A percentile compares a stretch with the other conserved stretches of the same genome.
These are phyloP conservation scores for Holtermanniella nyarrowii DNA, from an alignment of 768 basidiomycete species.

Conservation along the genomic window DNA sequence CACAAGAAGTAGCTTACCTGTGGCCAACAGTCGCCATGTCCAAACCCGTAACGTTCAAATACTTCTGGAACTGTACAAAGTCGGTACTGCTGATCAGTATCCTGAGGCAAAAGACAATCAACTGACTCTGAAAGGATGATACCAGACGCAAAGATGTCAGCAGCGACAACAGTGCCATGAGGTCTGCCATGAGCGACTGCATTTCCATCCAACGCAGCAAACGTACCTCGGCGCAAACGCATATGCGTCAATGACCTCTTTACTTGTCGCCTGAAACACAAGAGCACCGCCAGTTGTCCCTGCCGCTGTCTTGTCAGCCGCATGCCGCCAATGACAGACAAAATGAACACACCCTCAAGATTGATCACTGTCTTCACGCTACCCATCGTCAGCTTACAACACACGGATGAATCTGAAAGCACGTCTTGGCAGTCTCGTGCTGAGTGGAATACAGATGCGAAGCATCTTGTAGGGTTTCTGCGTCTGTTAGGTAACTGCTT, in stretches of 20 bases:
- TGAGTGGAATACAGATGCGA: constrained; percentile 90
- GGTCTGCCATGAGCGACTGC: constrained; percentile 46
- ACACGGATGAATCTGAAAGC: constrained; percentile 38
- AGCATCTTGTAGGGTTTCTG: constrained; percentile 83
- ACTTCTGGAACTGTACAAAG: constrained; percentile 85
- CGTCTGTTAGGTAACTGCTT: constrained; percentile 3
- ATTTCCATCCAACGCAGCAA: not conserved
- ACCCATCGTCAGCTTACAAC: not conserved
- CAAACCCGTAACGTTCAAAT: constrained; percentile 84
- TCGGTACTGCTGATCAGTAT: constrained; percentile 59
- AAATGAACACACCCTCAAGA: constrained; percentile 57
- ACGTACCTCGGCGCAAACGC: constrained; percentile 64
- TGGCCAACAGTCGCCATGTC: not conserved
- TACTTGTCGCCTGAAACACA: constrained; percentile 89
- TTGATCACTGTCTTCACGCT: constrained; percentile 81
- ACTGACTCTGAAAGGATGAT: constrained; percentile 75
- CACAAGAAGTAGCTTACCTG: not conserved
- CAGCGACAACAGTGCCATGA: constrained; percentile 77
- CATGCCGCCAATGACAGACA: not conserved
- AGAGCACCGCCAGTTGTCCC: constrained; percentile 79
- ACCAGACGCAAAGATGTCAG: constrained; percentile 86
- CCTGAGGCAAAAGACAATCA: constrained; percentile 22
- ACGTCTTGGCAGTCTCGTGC: constrained; percentile 63
- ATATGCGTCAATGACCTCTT: constrained; percentile 89
- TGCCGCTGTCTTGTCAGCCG: constrained; percentile 49